Conservation (phyloP, 2,329 filamentous ascomycete genomes). For the Tolypocladium album region DNA sequence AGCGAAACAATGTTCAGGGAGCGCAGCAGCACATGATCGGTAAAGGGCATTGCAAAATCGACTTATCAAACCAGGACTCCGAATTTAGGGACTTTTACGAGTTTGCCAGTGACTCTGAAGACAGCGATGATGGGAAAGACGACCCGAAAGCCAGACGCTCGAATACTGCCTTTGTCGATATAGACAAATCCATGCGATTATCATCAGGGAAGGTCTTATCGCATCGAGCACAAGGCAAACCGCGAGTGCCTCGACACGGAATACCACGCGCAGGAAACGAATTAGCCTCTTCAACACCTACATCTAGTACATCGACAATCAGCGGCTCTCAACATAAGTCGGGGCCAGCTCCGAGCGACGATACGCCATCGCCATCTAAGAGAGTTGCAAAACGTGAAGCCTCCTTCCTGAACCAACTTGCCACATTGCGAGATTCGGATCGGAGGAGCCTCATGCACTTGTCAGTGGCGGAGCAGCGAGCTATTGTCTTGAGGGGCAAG, state of each 20-base stretch:
- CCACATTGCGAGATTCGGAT: constrained; percentile 2
- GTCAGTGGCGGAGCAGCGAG: constrained; percentile 7
- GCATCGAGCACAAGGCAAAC: neutral
- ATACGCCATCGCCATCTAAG: neutral
- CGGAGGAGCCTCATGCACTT: constrained; percentile 11
- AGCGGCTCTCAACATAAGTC: neutral
- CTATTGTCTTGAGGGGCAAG: neutral
- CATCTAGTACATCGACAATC: neutral
- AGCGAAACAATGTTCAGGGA: constrained; percentile 28
- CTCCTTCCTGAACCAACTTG: neutral
- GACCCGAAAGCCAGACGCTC: neutral
- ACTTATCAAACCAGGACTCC: constrained; percentile 19
- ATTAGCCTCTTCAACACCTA: neutral
- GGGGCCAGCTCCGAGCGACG: neutral
- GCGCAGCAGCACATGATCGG: constrained; percentile 40
- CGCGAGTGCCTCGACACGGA: neutral
- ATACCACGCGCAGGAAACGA: neutral
- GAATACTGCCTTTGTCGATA: neutral
- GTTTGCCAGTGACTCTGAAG: neutral
- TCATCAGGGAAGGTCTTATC: neutral
- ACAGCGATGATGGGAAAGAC: neutral
- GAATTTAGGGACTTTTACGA: constrained; percentile 30
- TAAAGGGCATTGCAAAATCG: constrained; percentile 36
- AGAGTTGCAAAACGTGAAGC: constrained; percentile 10
- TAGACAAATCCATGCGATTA: neutral